Conservation (phyloP, 768 basidiomycete species). For the Trametes villosa region DNA sequence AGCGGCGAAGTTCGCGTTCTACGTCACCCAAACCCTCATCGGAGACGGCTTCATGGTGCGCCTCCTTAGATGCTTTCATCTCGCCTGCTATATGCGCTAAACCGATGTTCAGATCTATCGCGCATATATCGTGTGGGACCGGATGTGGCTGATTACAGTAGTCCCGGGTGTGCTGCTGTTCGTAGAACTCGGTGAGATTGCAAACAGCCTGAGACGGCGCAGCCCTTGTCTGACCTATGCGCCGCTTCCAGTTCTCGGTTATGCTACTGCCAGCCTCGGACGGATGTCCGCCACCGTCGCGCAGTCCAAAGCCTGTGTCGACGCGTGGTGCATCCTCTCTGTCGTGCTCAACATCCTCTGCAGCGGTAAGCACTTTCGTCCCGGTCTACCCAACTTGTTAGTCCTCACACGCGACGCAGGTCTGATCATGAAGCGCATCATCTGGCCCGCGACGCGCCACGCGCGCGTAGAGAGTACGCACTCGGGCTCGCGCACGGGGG, state of each 20-base stretch:
- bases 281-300: neutral
- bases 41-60: slow-evolving; percentile 19
- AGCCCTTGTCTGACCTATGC: neutral
- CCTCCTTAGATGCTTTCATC: neutral
- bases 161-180: neutral
- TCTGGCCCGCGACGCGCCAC: slow-evolving; percentile 7
- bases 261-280: neutral
- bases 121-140: slow-evolving; percentile 18
- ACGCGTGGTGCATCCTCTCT: slow-evolving; percentile 14
- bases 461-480: neutral
- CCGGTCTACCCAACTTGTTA: neutral
- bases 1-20: slow-evolving; percentile 14
- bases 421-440: slow-evolving; percentile 14
- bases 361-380: slow-evolving; percentile 5
- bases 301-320: slow-evolving; percentile 7
- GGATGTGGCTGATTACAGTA: neutral
- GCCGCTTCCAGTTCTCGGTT: slow-evolving; percentile 3
- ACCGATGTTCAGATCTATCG: slow-evolving; percentile 8
- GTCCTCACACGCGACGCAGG: neutral
- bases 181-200: slow-evolving; percentile 2
- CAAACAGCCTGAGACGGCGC: neutral
- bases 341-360: slow-evolving; percentile 20
- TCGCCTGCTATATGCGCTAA: neutral
- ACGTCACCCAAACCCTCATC: slow-evolving; percentile 13
- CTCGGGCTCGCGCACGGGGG: too few species aligned